A percentile compares a stretch with the other conserved stretches of the same genome.
These are phyloP conservation scores for Borovskyia barvae DNA, from an alignment of 208 protist species.

Conservation along the genomic window DNA sequence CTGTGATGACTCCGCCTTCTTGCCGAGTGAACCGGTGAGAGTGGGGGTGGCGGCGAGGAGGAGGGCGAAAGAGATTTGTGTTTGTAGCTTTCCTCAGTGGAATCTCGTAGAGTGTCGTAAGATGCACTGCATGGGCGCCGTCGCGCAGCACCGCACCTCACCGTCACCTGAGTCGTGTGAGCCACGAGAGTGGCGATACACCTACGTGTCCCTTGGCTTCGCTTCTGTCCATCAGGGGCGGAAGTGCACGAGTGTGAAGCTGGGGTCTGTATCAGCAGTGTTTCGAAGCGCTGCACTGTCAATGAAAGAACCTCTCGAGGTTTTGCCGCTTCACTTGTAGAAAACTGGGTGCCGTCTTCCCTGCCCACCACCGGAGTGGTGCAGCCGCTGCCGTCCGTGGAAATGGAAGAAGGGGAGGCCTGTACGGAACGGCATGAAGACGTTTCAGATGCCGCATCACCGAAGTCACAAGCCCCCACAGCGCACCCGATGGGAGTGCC, in stretches of 20 bases:
- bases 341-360: not conserved
- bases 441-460: not conserved
- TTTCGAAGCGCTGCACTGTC: not conserved
- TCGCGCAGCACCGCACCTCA: too few species aligned
- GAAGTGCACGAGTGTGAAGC: not conserved
- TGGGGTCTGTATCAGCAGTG: slow-evolving; percentile 9
- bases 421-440: not conserved
- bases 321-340: not conserved
- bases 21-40: too few species aligned
- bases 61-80: too few species aligned
- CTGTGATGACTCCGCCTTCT: slow-evolving; percentile 9
- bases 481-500: slow-evolving; percentile 11
- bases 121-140: too few species aligned
- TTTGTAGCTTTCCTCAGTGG: too few species aligned
- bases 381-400: not conserved
- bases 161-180: too few species aligned
- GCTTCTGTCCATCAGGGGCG: not conserved
- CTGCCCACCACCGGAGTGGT: not conserved
- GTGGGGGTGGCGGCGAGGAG: too few species aligned
- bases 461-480: not conserved
- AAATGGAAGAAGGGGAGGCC: too few species aligned
- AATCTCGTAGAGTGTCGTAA: too few species aligned
- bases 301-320: slow-evolving; percentile 16
- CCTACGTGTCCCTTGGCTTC: not conserved
- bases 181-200: too few species aligned